Percentiles rank a stretch among this genome's conserved stretches.
These are phyloP conservation scores for Multifurca ochricompacta DNA, from an alignment of 768 basidiomycete species.

Conservation along the genomic window DNA sequence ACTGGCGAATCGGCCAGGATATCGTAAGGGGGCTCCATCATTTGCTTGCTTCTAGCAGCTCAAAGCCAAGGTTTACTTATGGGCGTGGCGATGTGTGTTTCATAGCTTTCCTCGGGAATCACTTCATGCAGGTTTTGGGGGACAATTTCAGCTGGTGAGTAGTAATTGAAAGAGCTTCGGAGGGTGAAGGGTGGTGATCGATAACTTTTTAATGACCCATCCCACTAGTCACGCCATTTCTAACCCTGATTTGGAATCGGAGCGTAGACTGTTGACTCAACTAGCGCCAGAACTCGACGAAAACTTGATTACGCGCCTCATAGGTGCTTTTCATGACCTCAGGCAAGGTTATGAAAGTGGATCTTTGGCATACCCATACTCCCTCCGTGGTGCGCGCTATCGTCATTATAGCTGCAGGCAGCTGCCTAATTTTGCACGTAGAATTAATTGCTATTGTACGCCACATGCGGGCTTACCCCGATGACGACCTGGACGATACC, in stretches of 20 bases:
- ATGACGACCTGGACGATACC: conserved; percentile 48
- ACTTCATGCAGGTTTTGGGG: conserved; percentile 64
- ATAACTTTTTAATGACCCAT: no score
- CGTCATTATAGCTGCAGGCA: neutral
- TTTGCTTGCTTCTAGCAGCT: no score
- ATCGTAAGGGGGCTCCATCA: conserved; percentile 52
- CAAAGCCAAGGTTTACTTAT: no score
- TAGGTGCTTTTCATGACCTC: conserved; percentile 58
- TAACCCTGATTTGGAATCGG: conserved; percentile 62
- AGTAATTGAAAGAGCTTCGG: no score
- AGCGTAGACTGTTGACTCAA: conserved; percentile 49
- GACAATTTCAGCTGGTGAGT: conserved; percentile 50
- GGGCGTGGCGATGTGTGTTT: neutral
- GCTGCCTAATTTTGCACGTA: conserved; percentile 22
- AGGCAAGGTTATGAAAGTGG: conserved; percentile 51
- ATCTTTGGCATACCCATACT: conserved; percentile 57
- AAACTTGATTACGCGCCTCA: conserved; percentile 47
- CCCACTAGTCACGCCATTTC: conserved; percentile 54
- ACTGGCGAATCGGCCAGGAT: conserved; percentile 60
- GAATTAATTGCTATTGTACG: conserved; percentile 60
- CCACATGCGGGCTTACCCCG: conserved; percentile 54
- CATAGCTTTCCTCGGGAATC: conserved; percentile 62
- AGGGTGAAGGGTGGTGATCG: no score
- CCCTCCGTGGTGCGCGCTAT: conserved; percentile 44
- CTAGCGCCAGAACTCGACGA: conserved; percentile 53